Evolutionary conservation across 2,329 filamentous ascomycete species (phyloP).

Genomic region (Penicillium sp.): DNA sequence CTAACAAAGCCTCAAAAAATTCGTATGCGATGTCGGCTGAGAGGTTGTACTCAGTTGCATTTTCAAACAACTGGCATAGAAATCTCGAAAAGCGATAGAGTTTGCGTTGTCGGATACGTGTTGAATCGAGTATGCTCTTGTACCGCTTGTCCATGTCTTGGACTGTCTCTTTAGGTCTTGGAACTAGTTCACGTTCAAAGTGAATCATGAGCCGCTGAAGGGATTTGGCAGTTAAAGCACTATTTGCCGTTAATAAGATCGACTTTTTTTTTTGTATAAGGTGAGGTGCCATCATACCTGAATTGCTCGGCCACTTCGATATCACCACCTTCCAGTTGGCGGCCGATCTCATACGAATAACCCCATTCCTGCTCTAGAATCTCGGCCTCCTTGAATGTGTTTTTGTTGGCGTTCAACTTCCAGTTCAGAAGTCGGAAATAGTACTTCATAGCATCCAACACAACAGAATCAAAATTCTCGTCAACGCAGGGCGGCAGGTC

Average conservation of each 20-base stretch:
- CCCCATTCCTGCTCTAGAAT: conserved; percentile 97
- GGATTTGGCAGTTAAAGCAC: conserved; percentile 88
- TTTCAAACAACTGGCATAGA: conserved; percentile 91
- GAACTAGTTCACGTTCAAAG: conserved; percentile 88
- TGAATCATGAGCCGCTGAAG: conserved; percentile 84
- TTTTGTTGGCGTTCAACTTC: conserved; percentile 97
- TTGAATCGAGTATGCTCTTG: conserved; percentile 92
- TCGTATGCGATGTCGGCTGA: conserved; percentile 70
- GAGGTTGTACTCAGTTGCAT: conserved; percentile 93
- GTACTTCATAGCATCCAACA: conserved; percentile 91
- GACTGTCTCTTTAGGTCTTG: conserved; percentile 79
- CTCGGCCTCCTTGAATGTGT: conserved; percentile 98
- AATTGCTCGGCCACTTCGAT: conserved; percentile 98
- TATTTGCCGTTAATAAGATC: conserved; percentile 38
- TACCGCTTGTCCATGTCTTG: conserved; percentile 96
- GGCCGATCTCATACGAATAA: conserved; percentile 91
- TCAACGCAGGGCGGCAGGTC: conserved; percentile 95
- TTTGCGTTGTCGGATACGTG: conserved; percentile 93
- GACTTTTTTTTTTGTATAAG: too few species aligned
- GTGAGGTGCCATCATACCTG: conserved; percentile 57
- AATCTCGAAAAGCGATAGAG: conserved; percentile 93
- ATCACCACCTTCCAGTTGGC: conserved; percentile 88
- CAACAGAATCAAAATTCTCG: conserved; percentile 90
- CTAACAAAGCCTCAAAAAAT: conserved; percentile 78
- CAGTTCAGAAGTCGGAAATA: conserved; percentile 99